A percentile compares a stretch with the other conserved stretches of the same genome.
These are phyloP conservation scores for Colletotrichum truncatum DNA, from an alignment of 2,329 filamentous ascomycete genomes.

Conservation along the genomic window DNA sequence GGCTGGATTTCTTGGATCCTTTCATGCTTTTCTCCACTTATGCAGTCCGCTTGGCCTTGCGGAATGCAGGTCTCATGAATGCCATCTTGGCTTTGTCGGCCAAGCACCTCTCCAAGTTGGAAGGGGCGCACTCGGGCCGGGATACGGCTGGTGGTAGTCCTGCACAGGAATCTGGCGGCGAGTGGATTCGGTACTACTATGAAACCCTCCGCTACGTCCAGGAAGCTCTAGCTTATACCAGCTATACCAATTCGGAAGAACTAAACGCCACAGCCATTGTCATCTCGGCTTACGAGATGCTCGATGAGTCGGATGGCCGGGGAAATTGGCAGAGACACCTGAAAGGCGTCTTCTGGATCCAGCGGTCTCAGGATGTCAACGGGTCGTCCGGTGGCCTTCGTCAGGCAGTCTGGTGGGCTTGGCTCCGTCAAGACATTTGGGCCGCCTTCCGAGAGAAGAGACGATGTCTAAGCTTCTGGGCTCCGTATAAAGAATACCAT, in stretches of 20 bases:
- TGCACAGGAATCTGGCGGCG: conserved; percentile 30
- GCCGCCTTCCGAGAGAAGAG: conserved; percentile 68
- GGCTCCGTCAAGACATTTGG: conserved; percentile 74
- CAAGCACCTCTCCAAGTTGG: conserved; percentile 45
- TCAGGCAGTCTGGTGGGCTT: conserved; percentile 72
- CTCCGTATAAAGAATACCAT: conserved; percentile 56
- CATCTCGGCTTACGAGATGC: conserved; percentile 73
- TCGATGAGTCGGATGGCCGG: conserved; percentile 64
- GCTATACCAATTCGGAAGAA: conserved; percentile 66
- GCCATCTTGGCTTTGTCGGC: conserved; percentile 65
- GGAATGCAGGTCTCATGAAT: conserved; percentile 65
- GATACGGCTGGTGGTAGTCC: neutral
- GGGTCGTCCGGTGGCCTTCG: conserved; percentile 65
- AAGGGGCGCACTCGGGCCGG: neutral
- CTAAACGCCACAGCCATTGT: conserved; percentile 67
- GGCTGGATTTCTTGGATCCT: conserved; percentile 44
- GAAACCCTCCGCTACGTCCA: conserved; percentile 70
- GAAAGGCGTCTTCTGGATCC: conserved; percentile 73
- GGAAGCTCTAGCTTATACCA: conserved; percentile 65
- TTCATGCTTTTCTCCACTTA: conserved; percentile 42
- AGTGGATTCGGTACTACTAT: conserved; percentile 64
- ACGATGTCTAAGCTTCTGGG: conserved; percentile 66
- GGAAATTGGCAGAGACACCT: conserved; percentile 69
- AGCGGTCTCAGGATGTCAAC: conserved; percentile 68
- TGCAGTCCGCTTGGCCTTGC: conserved; percentile 47